phyloP scores from a whole-genome alignment of 306 rosid species.

The Carpinus viminea region DNA sequence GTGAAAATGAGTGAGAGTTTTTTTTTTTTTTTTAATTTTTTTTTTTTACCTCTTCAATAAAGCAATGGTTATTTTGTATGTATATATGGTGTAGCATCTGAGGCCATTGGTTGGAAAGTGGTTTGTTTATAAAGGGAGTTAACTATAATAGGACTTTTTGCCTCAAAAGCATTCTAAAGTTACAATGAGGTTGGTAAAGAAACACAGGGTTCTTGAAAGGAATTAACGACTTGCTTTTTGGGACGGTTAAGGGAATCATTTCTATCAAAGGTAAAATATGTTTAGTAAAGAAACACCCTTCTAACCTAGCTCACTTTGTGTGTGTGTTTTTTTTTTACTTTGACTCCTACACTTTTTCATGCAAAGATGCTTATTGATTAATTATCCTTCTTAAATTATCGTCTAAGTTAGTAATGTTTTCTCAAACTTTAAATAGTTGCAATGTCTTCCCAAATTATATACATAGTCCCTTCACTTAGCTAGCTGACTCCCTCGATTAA shows the following conservation, averaged over 20 bases:
- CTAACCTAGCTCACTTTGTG: conserved; percentile 2
- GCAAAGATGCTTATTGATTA: not conserved
- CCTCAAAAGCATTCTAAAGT: conserved; percentile 49
- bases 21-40: conserved; percentile 18
- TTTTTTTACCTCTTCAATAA: not conserved
- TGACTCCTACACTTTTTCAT: conserved; percentile 42
- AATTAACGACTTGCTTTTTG: conserved; percentile 65
- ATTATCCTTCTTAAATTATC: not conserved
- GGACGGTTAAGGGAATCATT: conserved; percentile 52
- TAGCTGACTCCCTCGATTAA: no score
- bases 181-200: conserved; percentile 18
- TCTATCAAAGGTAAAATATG: conserved; percentile 32
- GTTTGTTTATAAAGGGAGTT: conserved; percentile 1
- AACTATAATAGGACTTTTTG: not conserved
- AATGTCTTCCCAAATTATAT: no score
- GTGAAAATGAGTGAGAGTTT: no score
- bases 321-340: conserved; percentile 24
- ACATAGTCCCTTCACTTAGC: no score
- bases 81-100: conserved; percentile 29
- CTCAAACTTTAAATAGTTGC: no score
- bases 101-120: conserved; percentile 29
- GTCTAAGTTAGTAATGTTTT: no score
- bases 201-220: conserved; percentile 34
- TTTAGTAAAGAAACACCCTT: conserved; percentile 10
- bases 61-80: not conserved